A percentile compares a stretch with the other conserved stretches of the same genome.
Conservation (phyloP, 345 rosid species). For the Raphanus raphanistrum region DNA sequence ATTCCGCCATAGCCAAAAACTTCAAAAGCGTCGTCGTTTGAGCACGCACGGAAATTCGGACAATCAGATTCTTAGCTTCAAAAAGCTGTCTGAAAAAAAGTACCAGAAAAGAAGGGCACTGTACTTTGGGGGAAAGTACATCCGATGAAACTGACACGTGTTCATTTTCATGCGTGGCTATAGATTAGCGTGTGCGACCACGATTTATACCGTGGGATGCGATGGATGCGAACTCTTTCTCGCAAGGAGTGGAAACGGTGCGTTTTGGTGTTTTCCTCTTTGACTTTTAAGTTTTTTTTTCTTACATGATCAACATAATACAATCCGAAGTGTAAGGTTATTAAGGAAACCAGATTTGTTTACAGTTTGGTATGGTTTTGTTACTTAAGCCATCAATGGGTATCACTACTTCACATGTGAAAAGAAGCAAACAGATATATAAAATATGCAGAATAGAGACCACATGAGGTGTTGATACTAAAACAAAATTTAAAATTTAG, state of each 20-base stretch:
- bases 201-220: conserved; percentile 15
- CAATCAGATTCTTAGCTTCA: conserved; percentile 33
- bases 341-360: neutral
- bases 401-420: neutral
- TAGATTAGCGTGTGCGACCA: neutral
- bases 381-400: neutral
- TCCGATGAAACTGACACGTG: conserved; percentile 19
- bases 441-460: neutral
- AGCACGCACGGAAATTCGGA: neutral
- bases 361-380: conserved; percentile 6
- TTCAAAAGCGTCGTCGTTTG: neutral
- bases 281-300: neutral
- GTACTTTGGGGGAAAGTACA: conserved; percentile 6
- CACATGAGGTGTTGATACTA: neutral
- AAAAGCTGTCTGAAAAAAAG: conserved; percentile 18
- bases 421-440: neutral
- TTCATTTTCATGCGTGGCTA: neutral
- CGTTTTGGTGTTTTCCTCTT: neutral
- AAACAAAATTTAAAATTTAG: too few species aligned
- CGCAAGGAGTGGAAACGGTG: conserved; percentile 1
- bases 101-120: conserved; percentile 12
- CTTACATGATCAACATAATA: neutral
- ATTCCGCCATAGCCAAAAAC: conserved; percentile 50
- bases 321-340: neutral
- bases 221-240: conserved; percentile 1